These are phyloP conservation scores for Kazachstania africana DNA, from an alignment of 805 yeast species.

Conservation along the genomic window DNA sequence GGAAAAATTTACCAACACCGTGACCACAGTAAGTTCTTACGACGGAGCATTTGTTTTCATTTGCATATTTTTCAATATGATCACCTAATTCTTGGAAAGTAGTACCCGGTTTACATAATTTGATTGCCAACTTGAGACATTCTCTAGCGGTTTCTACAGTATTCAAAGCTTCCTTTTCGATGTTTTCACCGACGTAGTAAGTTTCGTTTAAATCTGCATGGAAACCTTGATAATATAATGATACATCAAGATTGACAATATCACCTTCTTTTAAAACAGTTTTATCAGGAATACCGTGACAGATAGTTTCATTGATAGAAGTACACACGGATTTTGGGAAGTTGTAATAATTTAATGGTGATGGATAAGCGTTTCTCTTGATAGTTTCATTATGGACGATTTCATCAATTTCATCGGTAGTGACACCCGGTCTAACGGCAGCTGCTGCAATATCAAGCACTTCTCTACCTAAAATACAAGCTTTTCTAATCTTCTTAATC, in stretches of 20 bases:
- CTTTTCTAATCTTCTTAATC: constrained; percentile 61
- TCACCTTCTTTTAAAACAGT: constrained; percentile 85
- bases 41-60: constrained; percentile 65
- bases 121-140: constrained; percentile 73
- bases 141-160: constrained; percentile 89
- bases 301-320: constrained; percentile 86
- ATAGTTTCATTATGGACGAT: constrained; percentile 81
- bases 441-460: constrained; percentile 84
- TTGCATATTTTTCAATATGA: constrained; percentile 78
- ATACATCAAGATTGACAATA: constrained; percentile 81
- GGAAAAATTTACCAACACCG: constrained; percentile 80
- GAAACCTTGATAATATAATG: constrained; percentile 74
- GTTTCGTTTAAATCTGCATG: constrained; percentile 96
- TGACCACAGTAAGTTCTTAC: constrained; percentile 91
- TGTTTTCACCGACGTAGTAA: constrained; percentile 87
- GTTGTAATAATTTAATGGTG: constrained; percentile 88
- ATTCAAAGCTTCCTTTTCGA: constrained; percentile 68
- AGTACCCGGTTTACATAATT: constrained; percentile 79
- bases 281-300: constrained; percentile 96
- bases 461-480: constrained; percentile 71
- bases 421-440: constrained; percentile 72
- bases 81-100: constrained; percentile 81
- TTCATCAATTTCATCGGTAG: constrained; percentile 85
- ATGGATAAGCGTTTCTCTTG: constrained; percentile 84
- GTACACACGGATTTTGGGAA: constrained; percentile 90